Base-by-base conservation (phyloP, 2,329 filamentous ascomycete genomes). In the Coniochaeta sp. region DNA sequence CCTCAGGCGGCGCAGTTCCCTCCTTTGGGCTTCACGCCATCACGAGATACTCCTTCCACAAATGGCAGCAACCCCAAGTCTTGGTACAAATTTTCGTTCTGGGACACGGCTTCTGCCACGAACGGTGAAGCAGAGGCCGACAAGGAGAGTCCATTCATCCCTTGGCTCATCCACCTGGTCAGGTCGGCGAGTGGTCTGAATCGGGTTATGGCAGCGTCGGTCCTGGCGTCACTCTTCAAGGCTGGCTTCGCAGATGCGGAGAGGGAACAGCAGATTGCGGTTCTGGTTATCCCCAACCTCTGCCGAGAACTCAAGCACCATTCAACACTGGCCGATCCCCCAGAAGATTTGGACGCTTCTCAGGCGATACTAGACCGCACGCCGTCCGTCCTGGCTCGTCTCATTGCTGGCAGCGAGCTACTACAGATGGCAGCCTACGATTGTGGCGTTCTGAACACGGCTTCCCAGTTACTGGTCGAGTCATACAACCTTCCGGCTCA, bases 371-470 rank as follows among this genome's bases (percentile, higher is more conserved):
- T 83, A 51, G 88, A 92, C 64, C 81, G 82, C 55, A 83, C 87
- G 2, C 89, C 91, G 7, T 78, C 82, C 1, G 79, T 95, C 10
- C 74, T 97, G 51, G 89, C 90, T 14, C 82, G 85, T 45, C 75
- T 97, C 33, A 83, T 96, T 16, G 82, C 83, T 24, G 89, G 94
- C 61, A 90, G 85, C 64, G 82, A 87, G 54, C 78, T 81, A 53
- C 75, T 97, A 50, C 92, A 97, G 67, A 87, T 85, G 60, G 85
- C 89, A 32, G 90, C 91, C 0, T 86, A 85, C 40, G 89, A 96
- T 54, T 76, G 75, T 52, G 67, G 72, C 24, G 76, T 72, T 1
- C 68, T 78, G 47, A 72, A 71, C 57, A 66, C 68, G 2, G 62
- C 79, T 28, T 71, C 69, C 51, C 74, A 70, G 50, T 67, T 81